Evolutionary conservation across 257 asterid species (phyloP).

Genomic region (Leptodermis oblonga): DNA sequence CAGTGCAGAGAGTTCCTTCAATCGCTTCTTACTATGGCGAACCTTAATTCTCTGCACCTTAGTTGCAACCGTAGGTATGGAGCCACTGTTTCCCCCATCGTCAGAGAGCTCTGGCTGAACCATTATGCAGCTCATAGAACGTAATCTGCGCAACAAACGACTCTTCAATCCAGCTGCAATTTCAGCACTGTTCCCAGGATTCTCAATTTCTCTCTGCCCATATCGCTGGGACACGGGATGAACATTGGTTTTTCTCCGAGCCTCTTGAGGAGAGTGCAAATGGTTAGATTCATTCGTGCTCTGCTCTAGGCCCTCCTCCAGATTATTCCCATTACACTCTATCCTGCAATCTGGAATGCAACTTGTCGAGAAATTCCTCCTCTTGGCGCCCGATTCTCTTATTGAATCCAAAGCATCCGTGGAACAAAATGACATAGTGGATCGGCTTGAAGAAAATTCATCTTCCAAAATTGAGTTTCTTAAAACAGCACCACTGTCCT

Average conservation of each 20-base stretch:
- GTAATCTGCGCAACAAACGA: slow-evolving; percentile 50
- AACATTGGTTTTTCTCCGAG: slow-evolving; percentile 18
- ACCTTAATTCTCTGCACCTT: slow-evolving; percentile 56
- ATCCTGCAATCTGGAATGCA: slow-evolving; percentile 24
- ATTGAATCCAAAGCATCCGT: slow-evolving; percentile 32
- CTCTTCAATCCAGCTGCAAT: slow-evolving; percentile 37
- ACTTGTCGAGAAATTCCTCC: slow-evolving; percentile 22
- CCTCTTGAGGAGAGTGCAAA: slow-evolving; percentile 23
- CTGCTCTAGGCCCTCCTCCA: slow-evolving; percentile 25
- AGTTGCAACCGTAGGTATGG: slow-evolving; percentile 23
- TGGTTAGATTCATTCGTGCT: slow-evolving; percentile 21
- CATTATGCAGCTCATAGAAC: slow-evolving; percentile 47
- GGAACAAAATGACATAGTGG: slow-evolving; percentile 43
- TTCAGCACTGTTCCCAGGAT: slow-evolving; percentile 21
- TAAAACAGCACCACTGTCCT: slow-evolving; percentile 49
- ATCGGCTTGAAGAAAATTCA: slow-evolving; percentile 39
- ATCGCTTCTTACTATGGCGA: slow-evolving; percentile 42
- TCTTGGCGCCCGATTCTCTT: slow-evolving; percentile 24
- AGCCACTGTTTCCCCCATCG: slow-evolving; percentile 17
- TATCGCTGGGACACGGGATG: no score
- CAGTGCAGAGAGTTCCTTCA: slow-evolving; percentile 81
- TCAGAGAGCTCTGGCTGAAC: slow-evolving; percentile 27
- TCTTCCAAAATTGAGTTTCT: slow-evolving; percentile 42
- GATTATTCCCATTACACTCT: slow-evolving; percentile 21
- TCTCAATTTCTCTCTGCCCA: slow-evolving; percentile 29